Conservation (phyloP, 495 filamentous ascomycete genomes). For the Daldinia bambusicola region DNA sequence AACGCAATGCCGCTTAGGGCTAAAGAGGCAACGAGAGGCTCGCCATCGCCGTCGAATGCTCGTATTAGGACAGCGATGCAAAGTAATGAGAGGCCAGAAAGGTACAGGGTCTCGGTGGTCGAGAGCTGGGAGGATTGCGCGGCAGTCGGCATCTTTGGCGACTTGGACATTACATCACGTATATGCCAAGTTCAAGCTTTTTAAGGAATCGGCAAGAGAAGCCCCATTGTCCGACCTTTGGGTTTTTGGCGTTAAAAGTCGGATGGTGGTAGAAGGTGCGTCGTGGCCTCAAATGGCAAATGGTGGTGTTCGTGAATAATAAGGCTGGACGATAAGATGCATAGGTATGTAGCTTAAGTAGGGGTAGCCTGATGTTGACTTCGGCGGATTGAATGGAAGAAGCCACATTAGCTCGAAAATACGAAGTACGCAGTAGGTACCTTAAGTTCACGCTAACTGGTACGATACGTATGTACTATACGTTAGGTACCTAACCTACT, state of each 20-base stretch:
- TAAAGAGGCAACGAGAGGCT: conserved; percentile 86
- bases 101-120: conserved; percentile 72
- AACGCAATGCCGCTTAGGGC: conserved; percentile 89
- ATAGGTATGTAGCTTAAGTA: neutral
- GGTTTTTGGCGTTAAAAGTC: conserved; percentile 30
- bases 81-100: conserved; percentile 72
- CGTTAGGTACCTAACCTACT: too few relatives aligned
- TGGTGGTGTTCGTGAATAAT: conserved; percentile 29
- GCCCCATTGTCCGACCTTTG: conserved; percentile 15
- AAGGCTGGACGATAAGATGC: conserved; percentile 26
- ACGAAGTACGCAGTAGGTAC: neutral
- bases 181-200: conserved; percentile 10
- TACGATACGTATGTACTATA: neutral
- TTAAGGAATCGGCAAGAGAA: conserved; percentile 26
- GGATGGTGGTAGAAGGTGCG: conserved; percentile 28
- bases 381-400: neutral
- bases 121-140: conserved; percentile 63
- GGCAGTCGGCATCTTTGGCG: conserved; percentile 53
- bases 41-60: conserved; percentile 83
- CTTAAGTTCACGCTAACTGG: neutral
- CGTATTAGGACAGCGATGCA: conserved; percentile 80
- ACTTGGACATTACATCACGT: conserved; percentile 35
- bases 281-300: conserved; percentile 27
- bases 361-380: conserved; percentile 1
- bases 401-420: conserved; percentile 5